Conservation (phyloP, 306 rosid genomes). For the Cucumis hystrix region DNA sequence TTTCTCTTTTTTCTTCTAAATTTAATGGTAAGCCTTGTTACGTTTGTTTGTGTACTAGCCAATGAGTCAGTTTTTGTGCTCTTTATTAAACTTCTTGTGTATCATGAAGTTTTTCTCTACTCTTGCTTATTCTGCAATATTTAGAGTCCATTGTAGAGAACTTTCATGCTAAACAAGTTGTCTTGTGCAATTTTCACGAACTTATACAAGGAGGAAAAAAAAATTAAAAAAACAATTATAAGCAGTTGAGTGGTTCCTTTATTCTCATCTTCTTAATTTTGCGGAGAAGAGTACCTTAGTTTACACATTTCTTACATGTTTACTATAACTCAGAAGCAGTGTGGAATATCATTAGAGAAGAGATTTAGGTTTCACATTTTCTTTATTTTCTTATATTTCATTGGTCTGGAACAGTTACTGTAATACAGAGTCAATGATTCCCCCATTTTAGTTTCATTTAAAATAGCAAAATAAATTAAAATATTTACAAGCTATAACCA, state of each 20-base stretch:
- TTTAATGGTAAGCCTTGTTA: neutral
- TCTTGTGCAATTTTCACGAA: neutral
- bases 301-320: neutral
- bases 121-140: neutral
- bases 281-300: neutral
- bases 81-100: neutral
- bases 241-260: neutral
- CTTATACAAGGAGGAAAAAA: neutral
- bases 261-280: neutral
- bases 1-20: neutral
- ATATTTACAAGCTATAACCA: no score
- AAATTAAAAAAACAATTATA: neutral
- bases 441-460: neutral
- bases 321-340: neutral
- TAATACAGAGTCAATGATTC: neutral
- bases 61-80: neutral
- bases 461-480: no score
- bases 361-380: neutral
- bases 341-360: neutral
- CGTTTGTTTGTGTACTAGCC: neutral
- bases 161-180: neutral
- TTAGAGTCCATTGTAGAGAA: neutral
- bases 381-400: neutral
- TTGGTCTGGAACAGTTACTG: neutral
- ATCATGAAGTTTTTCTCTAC: neutral